A percentile compares a stretch with the other conserved stretches of the same genome.
phyloP scores from a whole-genome alignment of 345 rosid species.

The Noccaea caerulescens region DNA sequence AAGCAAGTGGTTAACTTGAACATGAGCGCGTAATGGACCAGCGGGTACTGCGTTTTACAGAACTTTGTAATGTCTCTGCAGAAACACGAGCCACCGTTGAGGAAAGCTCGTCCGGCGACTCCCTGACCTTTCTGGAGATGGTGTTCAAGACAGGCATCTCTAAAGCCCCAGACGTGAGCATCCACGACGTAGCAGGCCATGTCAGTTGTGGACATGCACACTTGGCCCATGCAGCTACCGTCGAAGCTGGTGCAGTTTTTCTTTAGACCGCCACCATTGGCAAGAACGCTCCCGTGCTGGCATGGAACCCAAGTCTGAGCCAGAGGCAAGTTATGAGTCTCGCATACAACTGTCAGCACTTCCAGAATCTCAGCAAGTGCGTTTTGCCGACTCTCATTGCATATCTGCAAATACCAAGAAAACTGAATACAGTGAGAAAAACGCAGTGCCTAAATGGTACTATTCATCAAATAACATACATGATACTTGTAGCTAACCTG shows the following conservation, averaged over 20 bases:
- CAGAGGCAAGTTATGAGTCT: constrained; percentile 82
- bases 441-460: constrained; percentile 36
- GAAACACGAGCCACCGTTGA: constrained; percentile 78
- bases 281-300: constrained; percentile 78
- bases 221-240: constrained; percentile 85
- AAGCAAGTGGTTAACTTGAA: constrained; percentile 74
- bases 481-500: constrained; percentile 61
- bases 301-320: constrained; percentile 99
- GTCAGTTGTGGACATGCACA: constrained; percentile 93
- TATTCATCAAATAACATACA: constrained; percentile 13
- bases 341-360: constrained; percentile 84
- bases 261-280: constrained; percentile 84
- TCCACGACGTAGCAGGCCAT: constrained; percentile 82
- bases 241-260: constrained; percentile 87
- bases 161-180: constrained; percentile 87
- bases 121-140: constrained; percentile 96
- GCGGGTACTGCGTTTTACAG: constrained; percentile 83
- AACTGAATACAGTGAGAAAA: constrained; percentile 29
- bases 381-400: constrained; percentile 86
- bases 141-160: constrained; percentile 90
- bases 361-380: constrained; percentile 90
- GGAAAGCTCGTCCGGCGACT: constrained; percentile 88
- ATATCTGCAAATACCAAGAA: constrained; percentile 61
- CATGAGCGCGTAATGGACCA: constrained; percentile 91
- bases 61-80: constrained; percentile 69